Conservation (phyloP, 257 asterid genomes). For the Scutellaria barbata region DNA sequence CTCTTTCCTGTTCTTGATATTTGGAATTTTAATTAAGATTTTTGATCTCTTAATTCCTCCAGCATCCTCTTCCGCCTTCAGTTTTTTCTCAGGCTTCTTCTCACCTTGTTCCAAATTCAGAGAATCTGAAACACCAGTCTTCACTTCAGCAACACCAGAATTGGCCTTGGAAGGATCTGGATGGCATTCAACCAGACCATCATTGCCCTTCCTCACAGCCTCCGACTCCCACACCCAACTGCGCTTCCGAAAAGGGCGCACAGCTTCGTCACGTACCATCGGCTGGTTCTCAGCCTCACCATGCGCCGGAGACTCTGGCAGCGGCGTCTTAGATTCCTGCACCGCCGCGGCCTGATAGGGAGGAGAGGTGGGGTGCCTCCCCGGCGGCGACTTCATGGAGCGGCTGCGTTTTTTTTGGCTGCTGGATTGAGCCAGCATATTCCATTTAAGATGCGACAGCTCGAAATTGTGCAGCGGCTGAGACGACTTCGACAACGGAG, state of each 20-base stretch:
- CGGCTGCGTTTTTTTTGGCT: slow-evolving; percentile 40
- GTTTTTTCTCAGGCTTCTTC: slow-evolving; percentile 36
- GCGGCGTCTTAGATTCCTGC: too few relatives aligned
- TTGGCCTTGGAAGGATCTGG: slow-evolving; percentile 23
- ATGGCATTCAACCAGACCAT: slow-evolving; percentile 24
- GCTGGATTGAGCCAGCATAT: slow-evolving; percentile 37
- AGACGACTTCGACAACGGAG: slow-evolving; percentile 42
- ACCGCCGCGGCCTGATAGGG: too few relatives aligned
- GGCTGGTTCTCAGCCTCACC: too few relatives aligned
- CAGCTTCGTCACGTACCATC: neutral
- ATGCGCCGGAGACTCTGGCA: too few relatives aligned
- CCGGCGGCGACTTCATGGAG: slow-evolving; percentile 41
- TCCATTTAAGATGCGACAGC: slow-evolving; percentile 54
- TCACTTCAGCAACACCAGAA: slow-evolving; percentile 5
- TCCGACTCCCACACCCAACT: slow-evolving; percentile 34
- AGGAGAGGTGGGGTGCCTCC: neutral
- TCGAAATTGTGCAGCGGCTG: slow-evolving; percentile 57
- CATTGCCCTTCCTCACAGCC: slow-evolving; percentile 30
- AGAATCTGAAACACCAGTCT: too few relatives aligned
- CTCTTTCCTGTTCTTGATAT: slow-evolving; percentile 3
- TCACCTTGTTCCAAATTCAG: slow-evolving; percentile 20
- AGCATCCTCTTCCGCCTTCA: slow-evolving; percentile 29
- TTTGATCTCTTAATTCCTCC: slow-evolving; percentile 38
- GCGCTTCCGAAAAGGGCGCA: slow-evolving; percentile 1
- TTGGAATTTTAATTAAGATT: slow-evolving; percentile 42